A percentile compares a stretch with the other conserved stretches of the same genome.
phyloP scores from a whole-genome alignment of 176 grass and related monocot genomes.

The Ampelocalamus luodianensis region DNA sequence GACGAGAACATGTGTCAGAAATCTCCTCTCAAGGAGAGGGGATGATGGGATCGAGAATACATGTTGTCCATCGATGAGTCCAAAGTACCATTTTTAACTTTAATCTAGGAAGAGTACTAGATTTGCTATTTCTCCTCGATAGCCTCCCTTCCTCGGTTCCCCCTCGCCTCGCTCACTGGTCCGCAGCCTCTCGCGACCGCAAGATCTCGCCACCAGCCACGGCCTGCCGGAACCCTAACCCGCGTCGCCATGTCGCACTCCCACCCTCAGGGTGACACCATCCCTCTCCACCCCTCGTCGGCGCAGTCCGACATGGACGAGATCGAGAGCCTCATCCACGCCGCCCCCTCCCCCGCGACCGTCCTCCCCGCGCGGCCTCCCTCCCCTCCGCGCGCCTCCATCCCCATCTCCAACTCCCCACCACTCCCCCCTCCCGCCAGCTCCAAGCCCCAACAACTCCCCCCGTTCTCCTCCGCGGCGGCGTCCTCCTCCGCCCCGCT shows the following conservation, averaged over 20 bases:
- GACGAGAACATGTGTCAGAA: no score
- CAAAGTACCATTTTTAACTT: no score
- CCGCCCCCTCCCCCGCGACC: constrained; percentile 33
- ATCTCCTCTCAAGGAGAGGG: no score
- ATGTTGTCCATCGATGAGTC: no score
- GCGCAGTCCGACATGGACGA: constrained; percentile 94
- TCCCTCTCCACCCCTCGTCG: constrained; percentile 77
- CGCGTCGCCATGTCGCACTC: constrained; percentile 57
- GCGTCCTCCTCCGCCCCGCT: background rate
- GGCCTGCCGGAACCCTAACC: background rate
- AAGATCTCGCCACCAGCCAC: background rate
- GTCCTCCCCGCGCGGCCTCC: constrained; percentile 59
- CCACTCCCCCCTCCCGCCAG: background rate
- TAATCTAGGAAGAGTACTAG: no score
- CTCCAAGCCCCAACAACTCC: constrained; percentile 36
- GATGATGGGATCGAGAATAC: no score
- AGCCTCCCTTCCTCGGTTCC: no score
- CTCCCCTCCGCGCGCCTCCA: constrained; percentile 68
- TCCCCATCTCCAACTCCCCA: constrained; percentile 37
- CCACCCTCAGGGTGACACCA: constrained; percentile 50
- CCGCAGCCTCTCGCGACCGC: no score
- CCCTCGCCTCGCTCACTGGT: no score
- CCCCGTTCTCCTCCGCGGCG: background rate
- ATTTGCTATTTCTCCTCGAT: no score
- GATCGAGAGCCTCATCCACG: constrained; percentile 78